Evolutionary conservation across 2,329 filamentous ascomycete species (phyloP).

Genomic region (Emericellopsis cladophorae): DNA sequence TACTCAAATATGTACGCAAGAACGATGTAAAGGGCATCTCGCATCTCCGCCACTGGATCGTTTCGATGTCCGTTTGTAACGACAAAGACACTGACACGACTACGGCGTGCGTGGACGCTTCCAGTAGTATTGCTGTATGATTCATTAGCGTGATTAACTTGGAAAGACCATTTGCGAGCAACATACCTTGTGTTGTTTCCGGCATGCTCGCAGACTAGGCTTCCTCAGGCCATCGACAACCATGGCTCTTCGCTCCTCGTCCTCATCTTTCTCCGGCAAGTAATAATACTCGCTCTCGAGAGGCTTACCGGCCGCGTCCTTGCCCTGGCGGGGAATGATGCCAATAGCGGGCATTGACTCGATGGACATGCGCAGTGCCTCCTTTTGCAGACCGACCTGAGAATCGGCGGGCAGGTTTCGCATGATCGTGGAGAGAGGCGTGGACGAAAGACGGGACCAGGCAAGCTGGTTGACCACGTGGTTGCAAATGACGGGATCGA

Average conservation of each 20-base stretch:
- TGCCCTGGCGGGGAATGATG: slow-evolving; percentile 79
- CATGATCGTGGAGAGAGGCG: slow-evolving; percentile 80
- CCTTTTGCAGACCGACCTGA: slow-evolving; percentile 44
- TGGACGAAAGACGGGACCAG: slow-evolving; percentile 84
- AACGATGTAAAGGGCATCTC: too few relatives aligned
- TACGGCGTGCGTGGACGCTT: slow-evolving; percentile 49
- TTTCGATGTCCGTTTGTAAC: too few relatives aligned
- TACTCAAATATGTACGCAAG: too few relatives aligned
- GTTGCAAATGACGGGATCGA: slow-evolving; percentile 48
- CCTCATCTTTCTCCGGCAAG: slow-evolving; percentile 72
- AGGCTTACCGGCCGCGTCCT: slow-evolving; percentile 86
- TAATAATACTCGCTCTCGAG: slow-evolving; percentile 98
- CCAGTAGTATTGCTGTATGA: slow-evolving; percentile 55
- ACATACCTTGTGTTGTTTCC: slow-evolving; percentile 93
- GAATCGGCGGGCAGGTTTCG: slow-evolving; percentile 65
- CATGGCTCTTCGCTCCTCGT: slow-evolving; percentile 65
- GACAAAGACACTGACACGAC: slow-evolving; percentile 4
- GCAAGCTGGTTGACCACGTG: slow-evolving; percentile 93
- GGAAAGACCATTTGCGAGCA: background rate
- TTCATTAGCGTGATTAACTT: background rate
- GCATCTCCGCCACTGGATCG: too few relatives aligned
- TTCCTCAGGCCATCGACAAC: slow-evolving; percentile 80
- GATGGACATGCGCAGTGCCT: slow-evolving; percentile 58
- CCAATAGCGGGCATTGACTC: slow-evolving; percentile 70
- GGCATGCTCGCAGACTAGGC: slow-evolving; percentile 75